Percentiles rank a stretch among this genome's conserved stretches.
These are phyloP conservation scores for Tulasnella sp. DNA, from an alignment of 768 basidiomycete genomes.

Conservation along the genomic window DNA sequence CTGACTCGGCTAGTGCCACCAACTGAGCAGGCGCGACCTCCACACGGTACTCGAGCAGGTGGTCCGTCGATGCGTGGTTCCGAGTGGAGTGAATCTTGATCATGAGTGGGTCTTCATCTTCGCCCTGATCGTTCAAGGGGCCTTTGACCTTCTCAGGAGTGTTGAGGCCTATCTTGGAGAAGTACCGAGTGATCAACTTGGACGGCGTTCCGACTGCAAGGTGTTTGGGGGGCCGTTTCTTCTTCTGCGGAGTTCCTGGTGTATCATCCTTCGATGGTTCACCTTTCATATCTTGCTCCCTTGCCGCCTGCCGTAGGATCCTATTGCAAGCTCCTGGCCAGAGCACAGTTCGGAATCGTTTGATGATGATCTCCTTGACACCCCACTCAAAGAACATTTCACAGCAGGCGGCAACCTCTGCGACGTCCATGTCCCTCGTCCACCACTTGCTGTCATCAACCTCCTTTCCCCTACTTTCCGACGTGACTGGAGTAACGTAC, in stretches of 20 bases:
- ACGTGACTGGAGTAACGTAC: constrained; percentile 75
- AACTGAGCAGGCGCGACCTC: constrained; percentile 67
- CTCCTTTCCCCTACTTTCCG: constrained; percentile 52
- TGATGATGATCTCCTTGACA: constrained; percentile 72
- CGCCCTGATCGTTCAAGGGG: constrained; percentile 38
- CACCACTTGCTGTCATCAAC: constrained; percentile 44
- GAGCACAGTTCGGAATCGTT: constrained; percentile 76
- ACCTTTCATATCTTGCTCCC: constrained; percentile 46
- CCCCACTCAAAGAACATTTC: constrained; percentile 94
- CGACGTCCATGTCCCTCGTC: constrained; percentile 61
- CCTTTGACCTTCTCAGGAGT: constrained; percentile 31
- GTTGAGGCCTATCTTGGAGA: constrained; percentile 48
- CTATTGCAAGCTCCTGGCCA: constrained; percentile 74
- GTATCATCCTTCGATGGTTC: constrained; percentile 1
- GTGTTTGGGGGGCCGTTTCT: constrained; percentile 32
- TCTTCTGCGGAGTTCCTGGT: constrained; percentile 44
- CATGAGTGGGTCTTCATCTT: constrained; percentile 48
- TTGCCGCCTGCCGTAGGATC: constrained; percentile 60
- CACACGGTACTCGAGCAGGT: constrained; percentile 71
- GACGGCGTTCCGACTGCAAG: constrained; percentile 44
- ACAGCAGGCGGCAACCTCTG: constrained; percentile 69
- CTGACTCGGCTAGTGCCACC: constrained; percentile 60
- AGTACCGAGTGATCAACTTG: constrained; percentile 55
- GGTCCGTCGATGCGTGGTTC: constrained; percentile 66
- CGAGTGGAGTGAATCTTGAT: constrained; percentile 64